Conservation (phyloP, 441 rosid species). For the Codiaeum variegatum region DNA sequence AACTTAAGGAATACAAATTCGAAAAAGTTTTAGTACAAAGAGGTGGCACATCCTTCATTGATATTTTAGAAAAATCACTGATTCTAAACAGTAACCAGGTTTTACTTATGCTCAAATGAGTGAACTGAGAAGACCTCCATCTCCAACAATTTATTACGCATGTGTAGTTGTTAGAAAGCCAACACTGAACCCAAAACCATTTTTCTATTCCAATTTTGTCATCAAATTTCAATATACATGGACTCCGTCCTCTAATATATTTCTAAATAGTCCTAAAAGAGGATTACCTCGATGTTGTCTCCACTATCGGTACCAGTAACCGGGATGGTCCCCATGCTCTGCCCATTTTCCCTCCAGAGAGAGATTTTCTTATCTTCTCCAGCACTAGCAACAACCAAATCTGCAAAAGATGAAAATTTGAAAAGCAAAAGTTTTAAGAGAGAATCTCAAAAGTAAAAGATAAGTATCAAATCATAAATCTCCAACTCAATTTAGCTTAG, state of each 20-base stretch:
- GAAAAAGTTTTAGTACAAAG: neutral
- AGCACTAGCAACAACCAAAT: conserved; percentile 88
- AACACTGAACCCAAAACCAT: neutral
- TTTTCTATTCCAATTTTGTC: neutral
- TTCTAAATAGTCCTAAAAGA: neutral
- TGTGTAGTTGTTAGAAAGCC: neutral
- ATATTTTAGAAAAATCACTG: neutral
- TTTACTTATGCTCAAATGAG: neutral
- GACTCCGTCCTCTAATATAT: neutral
- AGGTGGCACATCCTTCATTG: neutral
- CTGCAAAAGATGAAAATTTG: conserved; percentile 31
- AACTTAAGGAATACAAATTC: neutral
- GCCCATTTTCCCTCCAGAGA: conserved; percentile 76
- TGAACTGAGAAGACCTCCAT: neutral
- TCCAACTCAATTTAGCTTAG: neutral
- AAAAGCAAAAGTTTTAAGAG: neutral
- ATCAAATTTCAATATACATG: neutral
- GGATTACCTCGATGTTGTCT: conserved; percentile 69
- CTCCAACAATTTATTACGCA: neutral
- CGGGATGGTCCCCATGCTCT: conserved; percentile 71
- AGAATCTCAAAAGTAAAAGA: neutral
- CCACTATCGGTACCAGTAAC: conserved; percentile 65
- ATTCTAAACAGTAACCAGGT: neutral
- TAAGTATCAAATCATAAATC: neutral
- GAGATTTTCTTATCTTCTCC: conserved; percentile 96